Evolutionary conservation across 345 rosid species (phyloP).

Genomic region (Linum lewisii): DNA sequence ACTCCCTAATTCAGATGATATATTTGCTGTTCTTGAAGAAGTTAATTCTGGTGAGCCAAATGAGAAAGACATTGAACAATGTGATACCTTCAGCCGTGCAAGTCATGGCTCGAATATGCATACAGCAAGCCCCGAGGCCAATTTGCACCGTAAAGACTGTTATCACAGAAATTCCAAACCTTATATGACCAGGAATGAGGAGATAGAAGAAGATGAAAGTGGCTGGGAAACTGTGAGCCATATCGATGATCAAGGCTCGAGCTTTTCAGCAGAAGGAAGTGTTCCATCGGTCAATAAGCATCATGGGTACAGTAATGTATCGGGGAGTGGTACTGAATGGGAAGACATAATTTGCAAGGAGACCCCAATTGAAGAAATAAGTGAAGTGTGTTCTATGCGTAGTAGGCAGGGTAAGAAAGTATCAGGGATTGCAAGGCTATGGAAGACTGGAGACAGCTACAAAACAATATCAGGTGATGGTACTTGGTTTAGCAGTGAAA

Average conservation of each 20-base stretch:
- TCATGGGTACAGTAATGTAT: not conserved
- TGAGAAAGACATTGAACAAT: not conserved
- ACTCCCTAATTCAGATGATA: constrained; percentile 6
- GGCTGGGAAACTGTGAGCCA: constrained; percentile 3
- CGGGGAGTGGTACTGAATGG: constrained; percentile 9
- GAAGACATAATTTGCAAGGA: constrained; percentile 1
- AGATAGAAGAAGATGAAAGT: constrained; percentile 8
- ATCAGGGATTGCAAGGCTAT: constrained; percentile 11
- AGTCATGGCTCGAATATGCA: constrained; percentile 8
- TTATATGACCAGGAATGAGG: not conserved
- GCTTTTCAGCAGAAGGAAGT: constrained; percentile 13
- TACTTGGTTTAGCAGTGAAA: constrained; percentile 6
- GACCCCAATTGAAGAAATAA: constrained; percentile 7
- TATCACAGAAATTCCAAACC: too few species aligned
- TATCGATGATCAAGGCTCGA: constrained; percentile 14
- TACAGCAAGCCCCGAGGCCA: constrained; percentile 6
- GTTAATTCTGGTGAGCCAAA: not conserved
- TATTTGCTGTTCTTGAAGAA: constrained; percentile 11
- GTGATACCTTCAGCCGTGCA: not conserved
- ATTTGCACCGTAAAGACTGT: too few species aligned
- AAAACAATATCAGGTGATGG: constrained; percentile 9
- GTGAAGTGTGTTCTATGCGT: constrained; percentile 3
- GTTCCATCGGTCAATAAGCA: not conserved
- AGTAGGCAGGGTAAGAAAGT: constrained; percentile 7
- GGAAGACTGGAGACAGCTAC: constrained; percentile 3